Conservation (phyloP, 1,284 basidiomycete genomes). For the Leccinum subfulvum region DNA sequence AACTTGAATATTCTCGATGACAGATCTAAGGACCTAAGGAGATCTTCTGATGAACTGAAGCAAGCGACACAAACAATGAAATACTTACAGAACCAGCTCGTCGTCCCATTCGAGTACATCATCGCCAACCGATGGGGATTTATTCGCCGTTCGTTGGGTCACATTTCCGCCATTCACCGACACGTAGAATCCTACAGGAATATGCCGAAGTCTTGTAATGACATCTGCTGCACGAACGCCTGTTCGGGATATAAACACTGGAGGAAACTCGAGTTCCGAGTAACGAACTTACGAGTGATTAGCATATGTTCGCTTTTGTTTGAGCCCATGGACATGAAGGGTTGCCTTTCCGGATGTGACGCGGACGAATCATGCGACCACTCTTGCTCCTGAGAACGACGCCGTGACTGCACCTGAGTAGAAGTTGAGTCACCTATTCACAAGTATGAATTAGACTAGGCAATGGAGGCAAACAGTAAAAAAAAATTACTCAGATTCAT, state of each 20-base stretch:
- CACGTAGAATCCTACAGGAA: conserved; percentile 7
- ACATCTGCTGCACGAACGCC: not conserved
- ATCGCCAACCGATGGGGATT: not conserved
- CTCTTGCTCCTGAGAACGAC: not conserved
- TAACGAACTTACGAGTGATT: not conserved
- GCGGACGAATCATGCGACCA: not conserved
- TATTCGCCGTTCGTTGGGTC: not conserved
- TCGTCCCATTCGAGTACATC: conserved; percentile 6
- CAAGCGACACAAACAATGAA: not conserved
- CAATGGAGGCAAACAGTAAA: not conserved
- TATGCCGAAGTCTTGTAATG: not conserved
- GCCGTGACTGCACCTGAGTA: not conserved
- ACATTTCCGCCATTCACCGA: not conserved
- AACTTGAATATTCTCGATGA: not conserved
- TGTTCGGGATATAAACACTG: not conserved
- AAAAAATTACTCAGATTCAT: not conserved
- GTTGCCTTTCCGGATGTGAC: not conserved
- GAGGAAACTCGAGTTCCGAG: not conserved
- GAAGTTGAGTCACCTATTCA: not conserved
- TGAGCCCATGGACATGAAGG: not conserved
- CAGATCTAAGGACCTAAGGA: not conserved
- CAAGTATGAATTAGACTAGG: not conserved
- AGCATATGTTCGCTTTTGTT: not conserved
- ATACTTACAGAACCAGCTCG: conserved; percentile 3
- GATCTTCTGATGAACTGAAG: not conserved